Percentiles rank a stretch among this genome's conserved stretches.
Evolutionary conservation across 192 early-diverging fungal genomes (phyloP).

Genomic region (Piromyces finnis): DNA sequence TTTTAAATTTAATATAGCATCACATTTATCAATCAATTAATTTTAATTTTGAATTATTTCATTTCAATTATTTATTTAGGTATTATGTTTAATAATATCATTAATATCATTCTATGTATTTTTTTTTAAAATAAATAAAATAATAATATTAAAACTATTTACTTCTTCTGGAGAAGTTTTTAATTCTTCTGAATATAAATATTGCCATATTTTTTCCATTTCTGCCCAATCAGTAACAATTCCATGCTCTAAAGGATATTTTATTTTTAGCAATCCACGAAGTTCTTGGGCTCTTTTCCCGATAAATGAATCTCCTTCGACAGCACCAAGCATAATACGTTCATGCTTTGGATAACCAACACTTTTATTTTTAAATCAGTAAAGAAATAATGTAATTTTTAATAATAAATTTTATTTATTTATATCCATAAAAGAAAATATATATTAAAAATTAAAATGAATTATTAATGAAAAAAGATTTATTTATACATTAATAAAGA

Average conservation of each 20-base stretch:
- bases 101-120: no score
- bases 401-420: no score
- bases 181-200: constrained; percentile 91
- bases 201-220: constrained; percentile 97
- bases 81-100: no score
- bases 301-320: constrained; percentile 90
- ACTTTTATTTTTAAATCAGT: no score
- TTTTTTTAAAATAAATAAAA: no score
- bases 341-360: constrained; percentile 93
- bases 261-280: constrained; percentile 80
- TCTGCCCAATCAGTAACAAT: constrained; percentile 96
- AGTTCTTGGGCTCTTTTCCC: constrained; percentile 90
- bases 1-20: not conserved
- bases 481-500: no score
- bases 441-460: not conserved
- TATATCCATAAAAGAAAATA: no score
- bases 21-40: no score
- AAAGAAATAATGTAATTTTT: no score
- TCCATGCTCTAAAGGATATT: constrained; percentile 93
- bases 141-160: no score
- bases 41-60: no score
- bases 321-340: constrained; percentile 93
- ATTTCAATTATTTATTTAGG: no score
- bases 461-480: not conserved
- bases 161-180: constrained; percentile 91